phyloP scores from a whole-genome alignment of 2,329 filamentous ascomycete genomes.

The Exserohilum rostratum region DNA sequence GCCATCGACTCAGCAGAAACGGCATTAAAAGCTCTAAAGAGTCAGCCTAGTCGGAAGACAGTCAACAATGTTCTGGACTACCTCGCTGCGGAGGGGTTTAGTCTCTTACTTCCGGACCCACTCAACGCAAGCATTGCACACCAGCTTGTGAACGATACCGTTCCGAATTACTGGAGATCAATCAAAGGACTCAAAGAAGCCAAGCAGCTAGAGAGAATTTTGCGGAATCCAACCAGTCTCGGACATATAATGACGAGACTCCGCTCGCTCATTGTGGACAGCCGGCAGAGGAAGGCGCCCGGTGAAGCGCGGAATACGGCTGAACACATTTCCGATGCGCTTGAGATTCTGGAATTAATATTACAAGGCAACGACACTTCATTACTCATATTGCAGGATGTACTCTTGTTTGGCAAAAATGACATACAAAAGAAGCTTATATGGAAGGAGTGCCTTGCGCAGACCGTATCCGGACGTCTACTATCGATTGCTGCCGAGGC shows the following conservation, averaged over 20 bases:
- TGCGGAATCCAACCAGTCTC: conserved; percentile 76
- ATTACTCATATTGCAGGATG: conserved; percentile 53
- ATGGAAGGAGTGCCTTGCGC: conserved; percentile 68
- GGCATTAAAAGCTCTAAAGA: conserved; percentile 65
- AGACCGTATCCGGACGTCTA: conserved; percentile 66
- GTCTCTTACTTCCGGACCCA: conserved; percentile 68
- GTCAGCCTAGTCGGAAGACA: conserved; percentile 66
- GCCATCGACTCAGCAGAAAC: conserved; percentile 50
- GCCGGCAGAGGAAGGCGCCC: conserved; percentile 43
- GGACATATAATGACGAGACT: conserved; percentile 78
- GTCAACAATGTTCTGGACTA: conserved; percentile 62
- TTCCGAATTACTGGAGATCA: conserved; percentile 79
- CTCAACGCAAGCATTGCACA: conserved; percentile 76
- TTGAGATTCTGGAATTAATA: conserved; percentile 52
- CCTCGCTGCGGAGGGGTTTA: conserved; percentile 57
- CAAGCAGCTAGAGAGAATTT: conserved; percentile 63
- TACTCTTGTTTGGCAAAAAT: conserved; percentile 49
- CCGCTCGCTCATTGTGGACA: conserved; percentile 60
- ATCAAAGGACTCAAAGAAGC: conserved; percentile 10
- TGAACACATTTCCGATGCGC: conserved; percentile 48
- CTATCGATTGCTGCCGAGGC: conserved; percentile 66
- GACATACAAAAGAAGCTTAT: conserved; percentile 57
- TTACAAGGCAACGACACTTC: conserved; percentile 55
- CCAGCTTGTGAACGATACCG: conserved; percentile 72
- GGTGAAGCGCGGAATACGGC: conserved; percentile 37